phyloP scores from a whole-genome alignment of 2,329 filamentous ascomycete species.

The Metarhizium guizhouense region DNA sequence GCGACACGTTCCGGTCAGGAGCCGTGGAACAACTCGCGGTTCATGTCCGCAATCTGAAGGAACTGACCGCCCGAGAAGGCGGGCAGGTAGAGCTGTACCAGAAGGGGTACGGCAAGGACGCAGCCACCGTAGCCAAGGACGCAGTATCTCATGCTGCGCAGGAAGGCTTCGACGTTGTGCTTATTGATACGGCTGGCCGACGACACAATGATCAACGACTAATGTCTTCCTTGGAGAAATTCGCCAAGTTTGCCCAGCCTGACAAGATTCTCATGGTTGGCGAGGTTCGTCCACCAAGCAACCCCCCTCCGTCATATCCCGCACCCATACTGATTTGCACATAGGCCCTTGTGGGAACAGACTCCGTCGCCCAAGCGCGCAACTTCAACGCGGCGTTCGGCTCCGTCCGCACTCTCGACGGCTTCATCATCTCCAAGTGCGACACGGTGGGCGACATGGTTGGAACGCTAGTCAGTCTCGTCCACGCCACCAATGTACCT shows the following conservation, averaged over 20 bases:
- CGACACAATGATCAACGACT: constrained; percentile 92
- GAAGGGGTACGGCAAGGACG: constrained; percentile 96
- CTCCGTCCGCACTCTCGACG: constrained; percentile 69
- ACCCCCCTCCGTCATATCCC: not conserved
- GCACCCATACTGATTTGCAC: not conserved
- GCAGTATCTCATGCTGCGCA: constrained; percentile 73
- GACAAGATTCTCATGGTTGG: constrained; percentile 98
- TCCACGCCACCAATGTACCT: constrained; percentile 93
- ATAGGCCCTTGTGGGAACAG: constrained; percentile 82
- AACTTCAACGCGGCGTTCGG: constrained; percentile 97
- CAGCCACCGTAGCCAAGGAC: constrained; percentile 89
- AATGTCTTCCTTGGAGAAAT: constrained; percentile 96
- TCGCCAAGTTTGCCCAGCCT: constrained; percentile 88
- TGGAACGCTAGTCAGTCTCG: constrained; percentile 87
- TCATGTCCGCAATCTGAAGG: constrained; percentile 86
- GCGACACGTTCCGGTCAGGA: constrained; percentile 93
- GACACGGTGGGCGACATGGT: constrained; percentile 99
- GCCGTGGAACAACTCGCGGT: constrained; percentile 95
- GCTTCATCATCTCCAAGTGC: constrained; percentile 97
- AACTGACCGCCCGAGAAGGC: constrained; percentile 76
- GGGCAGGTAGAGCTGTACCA: constrained; percentile 87
- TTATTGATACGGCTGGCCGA: constrained; percentile 93
- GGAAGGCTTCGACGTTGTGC: constrained; percentile 78
- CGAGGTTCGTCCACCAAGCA: constrained; percentile 24
- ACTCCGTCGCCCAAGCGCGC: constrained; percentile 88